These are phyloP conservation scores for Penicillium cataractarum DNA, from an alignment of 495 filamentous ascomycete genomes.

Conservation along the genomic window DNA sequence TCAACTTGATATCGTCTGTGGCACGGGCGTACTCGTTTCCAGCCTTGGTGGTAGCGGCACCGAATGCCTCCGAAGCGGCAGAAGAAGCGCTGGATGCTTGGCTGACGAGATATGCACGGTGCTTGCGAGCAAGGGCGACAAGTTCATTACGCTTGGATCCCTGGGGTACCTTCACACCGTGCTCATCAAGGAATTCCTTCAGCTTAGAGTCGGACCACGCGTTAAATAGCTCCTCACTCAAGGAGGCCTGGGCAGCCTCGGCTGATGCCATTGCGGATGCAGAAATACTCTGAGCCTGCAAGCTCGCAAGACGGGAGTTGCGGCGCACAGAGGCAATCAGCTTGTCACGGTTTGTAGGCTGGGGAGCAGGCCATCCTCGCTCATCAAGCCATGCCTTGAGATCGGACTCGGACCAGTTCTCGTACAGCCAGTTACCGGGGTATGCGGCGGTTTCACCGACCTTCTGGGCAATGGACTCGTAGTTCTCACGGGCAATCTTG, in stretches of 20 bases:
- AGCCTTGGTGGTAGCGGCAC: slow-evolving; percentile 81
- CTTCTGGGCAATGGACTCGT: slow-evolving; percentile 81
- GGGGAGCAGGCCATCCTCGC: slow-evolving; percentile 84
- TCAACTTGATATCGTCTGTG: slow-evolving; percentile 67
- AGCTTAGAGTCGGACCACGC: slow-evolving; percentile 83
- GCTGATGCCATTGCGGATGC: slow-evolving; percentile 68
- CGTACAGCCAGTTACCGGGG: slow-evolving; percentile 96
- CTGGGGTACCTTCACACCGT: slow-evolving; percentile 81
- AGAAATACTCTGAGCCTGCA: slow-evolving; percentile 61
- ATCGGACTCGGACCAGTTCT: slow-evolving; percentile 79
- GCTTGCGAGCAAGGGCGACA: slow-evolving; percentile 85
- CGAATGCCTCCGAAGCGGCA: slow-evolving; percentile 60
- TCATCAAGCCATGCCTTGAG: slow-evolving; percentile 86
- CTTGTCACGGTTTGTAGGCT: slow-evolving; percentile 83
- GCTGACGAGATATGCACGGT: slow-evolving; percentile 73
- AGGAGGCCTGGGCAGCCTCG: slow-evolving; percentile 64
- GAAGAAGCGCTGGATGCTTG: slow-evolving; percentile 59
- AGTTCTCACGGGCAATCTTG: slow-evolving; percentile 75
- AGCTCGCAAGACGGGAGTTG: slow-evolving; percentile 78
- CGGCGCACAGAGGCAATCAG: slow-evolving; percentile 88
- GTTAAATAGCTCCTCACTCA: slow-evolving; percentile 83
- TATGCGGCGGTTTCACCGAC: slow-evolving; percentile 78
- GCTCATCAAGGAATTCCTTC: slow-evolving; percentile 78
- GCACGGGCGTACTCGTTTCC: slow-evolving; percentile 78
- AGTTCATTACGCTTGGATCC: slow-evolving; percentile 90